phyloP scores from a whole-genome alignment of 306 rosid genomes.

The Spatholobus suberectus region DNA sequence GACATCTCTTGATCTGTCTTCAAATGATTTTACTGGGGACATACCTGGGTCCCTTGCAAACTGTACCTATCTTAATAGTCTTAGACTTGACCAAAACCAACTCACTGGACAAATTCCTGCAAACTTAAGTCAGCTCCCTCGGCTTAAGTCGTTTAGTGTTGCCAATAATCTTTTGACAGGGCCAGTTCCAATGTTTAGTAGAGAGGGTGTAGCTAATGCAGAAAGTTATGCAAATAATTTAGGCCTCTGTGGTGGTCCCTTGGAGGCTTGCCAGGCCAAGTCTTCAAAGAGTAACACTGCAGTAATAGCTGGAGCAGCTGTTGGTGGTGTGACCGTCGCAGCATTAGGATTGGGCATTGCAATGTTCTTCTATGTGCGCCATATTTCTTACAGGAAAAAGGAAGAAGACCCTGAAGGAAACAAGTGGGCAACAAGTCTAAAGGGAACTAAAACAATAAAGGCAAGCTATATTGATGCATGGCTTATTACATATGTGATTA shows the following conservation, averaged over 20 bases:
- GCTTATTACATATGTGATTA: constrained; percentile 6
- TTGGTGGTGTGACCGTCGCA: constrained; percentile 69
- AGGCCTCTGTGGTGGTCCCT: constrained; percentile 64
- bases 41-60: constrained; percentile 60
- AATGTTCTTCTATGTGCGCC: constrained; percentile 69
- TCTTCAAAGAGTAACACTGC: constrained; percentile 57
- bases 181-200: constrained; percentile 52
- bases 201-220: rapidly evolving
- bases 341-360: constrained; percentile 63
- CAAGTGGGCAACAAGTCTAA: constrained; percentile 86
- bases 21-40: constrained; percentile 67
- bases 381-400: constrained; percentile 64
- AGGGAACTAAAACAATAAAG: constrained; percentile 83
- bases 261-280: constrained; percentile 36
- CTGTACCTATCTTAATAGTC: constrained; percentile 65
- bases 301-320: constrained; percentile 79
- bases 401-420: constrained; percentile 95
- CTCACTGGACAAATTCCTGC: constrained; percentile 72
- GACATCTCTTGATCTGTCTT: constrained; percentile 71
- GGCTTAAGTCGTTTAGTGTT: constrained; percentile 64
- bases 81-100: constrained; percentile 76
- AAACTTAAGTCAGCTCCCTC: constrained; percentile 45
- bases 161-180: constrained; percentile 72
- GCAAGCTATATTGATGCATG: constrained; percentile 51
- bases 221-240: constrained; percentile 62